Percentiles rank a stretch among this genome's conserved stretches.
phyloP scores from a whole-genome alignment of 1,284 basidiomycete species.

The Uromyces viciae-fabae region DNA sequence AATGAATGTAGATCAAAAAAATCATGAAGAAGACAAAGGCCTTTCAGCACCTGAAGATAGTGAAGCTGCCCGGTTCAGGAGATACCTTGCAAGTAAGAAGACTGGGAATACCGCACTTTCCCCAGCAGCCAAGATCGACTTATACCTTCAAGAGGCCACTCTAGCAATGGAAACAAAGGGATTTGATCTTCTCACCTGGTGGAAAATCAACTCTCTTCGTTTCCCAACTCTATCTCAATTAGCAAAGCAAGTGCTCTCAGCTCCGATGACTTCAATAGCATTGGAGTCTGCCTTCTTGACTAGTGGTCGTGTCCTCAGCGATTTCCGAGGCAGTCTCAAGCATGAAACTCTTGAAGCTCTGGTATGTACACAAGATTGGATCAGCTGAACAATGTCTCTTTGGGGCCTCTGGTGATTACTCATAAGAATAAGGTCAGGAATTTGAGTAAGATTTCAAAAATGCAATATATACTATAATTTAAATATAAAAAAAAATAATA shows the following conservation, averaged over 20 bases:
- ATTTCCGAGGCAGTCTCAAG: background rate
- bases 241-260: background rate
- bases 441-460: too few species aligned
- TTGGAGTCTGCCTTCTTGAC: background rate
- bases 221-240: conserved; percentile 11
- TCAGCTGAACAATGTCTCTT: too few species aligned
- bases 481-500: too few species aligned
- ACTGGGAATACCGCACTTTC: background rate
- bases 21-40: background rate
- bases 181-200: background rate
- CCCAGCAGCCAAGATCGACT: background rate
- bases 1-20: background rate
- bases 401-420: too few species aligned
- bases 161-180: background rate
- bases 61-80: background rate
- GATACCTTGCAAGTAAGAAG: background rate
- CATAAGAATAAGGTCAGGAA: too few species aligned
- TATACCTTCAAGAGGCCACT: background rate
- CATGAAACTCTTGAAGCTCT: background rate
- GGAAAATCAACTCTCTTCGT: background rate
- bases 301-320: background rate
- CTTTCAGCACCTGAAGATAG: background rate
- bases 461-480: too few species aligned
- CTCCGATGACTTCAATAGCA: background rate
- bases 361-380: background rate